Percentiles rank a stretch among this genome's conserved stretches.
Conservation (phyloP, 2,329 filamentous ascomycete genomes). For the Lasiodiplodia sp. region DNA sequence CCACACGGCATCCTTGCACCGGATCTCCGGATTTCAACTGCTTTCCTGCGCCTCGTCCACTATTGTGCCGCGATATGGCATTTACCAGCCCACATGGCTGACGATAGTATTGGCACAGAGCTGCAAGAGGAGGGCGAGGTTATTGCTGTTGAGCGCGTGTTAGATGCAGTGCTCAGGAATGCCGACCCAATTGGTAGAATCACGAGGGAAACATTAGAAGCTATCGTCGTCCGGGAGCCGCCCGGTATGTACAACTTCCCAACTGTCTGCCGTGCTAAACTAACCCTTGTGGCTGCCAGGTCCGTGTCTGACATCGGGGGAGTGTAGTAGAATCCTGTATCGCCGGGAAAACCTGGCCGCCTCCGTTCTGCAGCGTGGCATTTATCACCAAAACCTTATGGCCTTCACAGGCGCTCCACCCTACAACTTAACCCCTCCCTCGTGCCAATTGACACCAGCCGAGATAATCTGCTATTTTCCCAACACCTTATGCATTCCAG, state of each 20-base stretch:
- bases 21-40: background rate
- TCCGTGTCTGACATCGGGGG: background rate
- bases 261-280: background rate
- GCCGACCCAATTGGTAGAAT: background rate
- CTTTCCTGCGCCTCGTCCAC: conserved; percentile 8
- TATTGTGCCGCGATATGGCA: background rate
- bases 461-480: conserved; percentile 10
- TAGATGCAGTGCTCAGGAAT: background rate
- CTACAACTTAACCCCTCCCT: background rate
- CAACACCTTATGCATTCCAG: background rate
- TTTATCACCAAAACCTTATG: background rate
- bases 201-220: background rate
- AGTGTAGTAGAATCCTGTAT: conserved; percentile 1
- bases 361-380: background rate
- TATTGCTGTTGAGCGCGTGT: background rate
- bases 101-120: background rate
- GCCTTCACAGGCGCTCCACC: conserved; percentile 4
- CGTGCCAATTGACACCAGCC: conserved; percentile 2
- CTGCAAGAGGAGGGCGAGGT: background rate
- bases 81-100: background rate
- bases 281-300: background rate
- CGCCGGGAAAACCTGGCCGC: background rate
- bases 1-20: background rate
- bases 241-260: background rate
- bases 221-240: background rate